Evolutionary conservation across 2,329 filamentous ascomycete genomes (phyloP).

Genomic region (Claviceps paspali): DNA sequence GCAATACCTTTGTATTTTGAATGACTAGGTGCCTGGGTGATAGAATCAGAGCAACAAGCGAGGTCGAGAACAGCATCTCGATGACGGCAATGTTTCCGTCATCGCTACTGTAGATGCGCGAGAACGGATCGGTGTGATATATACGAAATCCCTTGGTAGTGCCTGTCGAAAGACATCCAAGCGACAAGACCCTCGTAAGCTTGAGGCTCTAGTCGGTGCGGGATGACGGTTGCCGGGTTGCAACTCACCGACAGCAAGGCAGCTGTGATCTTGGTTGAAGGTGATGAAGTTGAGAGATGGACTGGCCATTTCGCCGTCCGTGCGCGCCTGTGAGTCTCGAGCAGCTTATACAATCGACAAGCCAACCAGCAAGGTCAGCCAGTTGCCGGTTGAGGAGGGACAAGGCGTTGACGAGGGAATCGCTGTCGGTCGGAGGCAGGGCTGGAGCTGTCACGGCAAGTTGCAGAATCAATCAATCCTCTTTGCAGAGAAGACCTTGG

Average conservation of each 20-base stretch:
- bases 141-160: constrained; percentile 91
- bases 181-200: constrained; percentile 1
- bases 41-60: constrained; percentile 81
- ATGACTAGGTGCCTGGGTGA: constrained; percentile 88
- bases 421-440: not conserved
- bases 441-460: not conserved
- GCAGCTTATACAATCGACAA: not conserved
- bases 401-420: not conserved
- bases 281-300: constrained; percentile 92
- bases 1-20: constrained; percentile 79
- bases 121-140: constrained; percentile 92
- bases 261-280: constrained; percentile 98
- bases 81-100: constrained; percentile 92
- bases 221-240: constrained; percentile 4
- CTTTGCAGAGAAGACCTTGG: not conserved
- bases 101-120: constrained; percentile 85
- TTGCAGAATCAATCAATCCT: not conserved
- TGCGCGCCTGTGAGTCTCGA: not conserved
- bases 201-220: not conserved
- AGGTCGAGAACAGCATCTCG: constrained; percentile 98
- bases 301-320: constrained; percentile 37
- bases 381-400: not conserved
- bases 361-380: not conserved
- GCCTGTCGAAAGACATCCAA: constrained; percentile 32
- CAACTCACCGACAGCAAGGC: constrained; percentile 74